Evolutionary conservation across 2,329 filamentous ascomycete species (phyloP).

Genomic region (Talaromyces piceae): DNA sequence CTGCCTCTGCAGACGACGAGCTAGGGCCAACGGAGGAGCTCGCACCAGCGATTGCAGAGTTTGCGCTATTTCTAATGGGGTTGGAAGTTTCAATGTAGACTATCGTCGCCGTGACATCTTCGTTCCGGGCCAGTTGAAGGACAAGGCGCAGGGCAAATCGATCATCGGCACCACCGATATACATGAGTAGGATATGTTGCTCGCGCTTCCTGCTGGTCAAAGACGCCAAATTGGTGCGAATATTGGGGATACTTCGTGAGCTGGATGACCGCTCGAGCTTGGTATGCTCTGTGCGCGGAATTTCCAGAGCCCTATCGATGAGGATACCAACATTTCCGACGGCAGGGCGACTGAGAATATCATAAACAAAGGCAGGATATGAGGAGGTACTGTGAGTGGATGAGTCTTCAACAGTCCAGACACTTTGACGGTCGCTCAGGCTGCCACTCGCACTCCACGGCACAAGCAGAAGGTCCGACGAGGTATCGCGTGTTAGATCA

Average conservation of each 20-base stretch:
- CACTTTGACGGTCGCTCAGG: constrained; percentile 57
- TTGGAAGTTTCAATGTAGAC: constrained; percentile 46
- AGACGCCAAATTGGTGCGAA: constrained; percentile 50
- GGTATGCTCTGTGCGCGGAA: constrained; percentile 19
- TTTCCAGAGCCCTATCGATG: constrained; percentile 63
- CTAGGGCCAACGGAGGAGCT: constrained; percentile 3
- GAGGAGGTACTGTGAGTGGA: constrained; percentile 52
- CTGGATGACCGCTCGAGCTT: constrained; percentile 42
- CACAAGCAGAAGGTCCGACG: constrained; percentile 68
- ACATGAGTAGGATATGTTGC: constrained; percentile 82
- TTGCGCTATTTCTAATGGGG: not conserved
- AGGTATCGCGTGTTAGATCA: constrained; percentile 60
- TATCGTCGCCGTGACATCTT: constrained; percentile 70
- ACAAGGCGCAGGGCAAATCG: constrained; percentile 70
- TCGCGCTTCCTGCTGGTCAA: constrained; percentile 39
- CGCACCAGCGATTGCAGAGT: constrained; percentile 2
- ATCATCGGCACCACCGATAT: constrained; percentile 78
- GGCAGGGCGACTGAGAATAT: constrained; percentile 50
- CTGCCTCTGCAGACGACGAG: constrained; percentile 14
- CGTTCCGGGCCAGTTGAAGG: constrained; percentile 74
- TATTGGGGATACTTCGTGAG: constrained; percentile 52
- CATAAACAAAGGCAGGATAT: constrained; percentile 68
- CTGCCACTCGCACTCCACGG: constrained; percentile 84
- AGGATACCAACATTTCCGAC: constrained; percentile 66
- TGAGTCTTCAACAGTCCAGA: constrained; percentile 45